Conservation (phyloP, 805 yeast genomes). For the Wickerhamiella sergipiensis region DNA sequence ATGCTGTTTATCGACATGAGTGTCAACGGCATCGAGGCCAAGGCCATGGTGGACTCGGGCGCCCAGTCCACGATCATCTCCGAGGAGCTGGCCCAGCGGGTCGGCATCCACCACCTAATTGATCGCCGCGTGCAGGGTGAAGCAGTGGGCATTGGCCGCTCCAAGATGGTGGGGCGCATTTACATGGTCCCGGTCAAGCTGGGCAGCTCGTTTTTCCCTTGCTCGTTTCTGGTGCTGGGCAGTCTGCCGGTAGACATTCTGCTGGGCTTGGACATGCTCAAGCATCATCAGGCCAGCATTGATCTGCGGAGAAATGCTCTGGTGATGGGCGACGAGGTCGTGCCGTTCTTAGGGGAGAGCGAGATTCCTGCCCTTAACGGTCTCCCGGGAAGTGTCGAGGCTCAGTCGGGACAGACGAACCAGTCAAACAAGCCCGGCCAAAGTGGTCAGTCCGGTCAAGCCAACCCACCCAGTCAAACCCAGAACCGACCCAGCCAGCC, state of each 20-base stretch:
- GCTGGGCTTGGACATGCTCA: conserved; percentile 81
- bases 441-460: no score
- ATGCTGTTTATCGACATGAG: conserved; percentile 73
- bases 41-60: conserved; percentile 94
- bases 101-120: conserved; percentile 56
- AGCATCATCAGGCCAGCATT: conserved; percentile 71
- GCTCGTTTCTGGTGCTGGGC: conserved; percentile 61
- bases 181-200: conserved; percentile 80
- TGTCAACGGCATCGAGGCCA: conserved; percentile 67
- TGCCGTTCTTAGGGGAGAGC: conserved; percentile 57
- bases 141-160: conserved; percentile 84
- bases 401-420: no score
- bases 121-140: conserved; percentile 71
- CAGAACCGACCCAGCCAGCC: no score
- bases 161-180: conserved; percentile 65
- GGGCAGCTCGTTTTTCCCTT: conserved; percentile 49
- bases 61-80: conserved; percentile 82
- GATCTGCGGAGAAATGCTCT: conserved; percentile 57
- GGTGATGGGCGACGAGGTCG: conserved; percentile 56
- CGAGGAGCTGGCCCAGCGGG: conserved; percentile 57
- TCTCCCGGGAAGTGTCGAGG: neutral
- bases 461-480: no score
- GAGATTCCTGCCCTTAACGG: conserved; percentile 38
- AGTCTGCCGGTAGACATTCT: conserved; percentile 42
- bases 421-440: no score